Percentiles rank a stretch among this genome's conserved stretches.
Conservation (phyloP, 805 yeast species). For the Clavispora asparagi region DNA sequence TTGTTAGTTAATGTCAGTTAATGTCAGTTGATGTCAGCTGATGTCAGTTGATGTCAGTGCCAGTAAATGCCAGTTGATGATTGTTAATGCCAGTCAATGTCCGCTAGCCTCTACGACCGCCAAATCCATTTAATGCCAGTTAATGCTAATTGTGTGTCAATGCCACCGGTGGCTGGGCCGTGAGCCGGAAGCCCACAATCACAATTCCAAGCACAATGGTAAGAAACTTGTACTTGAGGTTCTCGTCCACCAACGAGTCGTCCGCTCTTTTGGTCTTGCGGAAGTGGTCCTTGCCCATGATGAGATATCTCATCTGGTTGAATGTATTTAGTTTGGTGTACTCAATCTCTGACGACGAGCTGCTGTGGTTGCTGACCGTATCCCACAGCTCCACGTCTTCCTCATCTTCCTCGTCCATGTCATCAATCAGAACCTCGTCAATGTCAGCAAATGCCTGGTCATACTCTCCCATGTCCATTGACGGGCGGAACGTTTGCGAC, state of each 20-base stretch:
- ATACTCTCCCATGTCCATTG: conserved; percentile 2
- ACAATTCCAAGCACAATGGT: conserved; percentile 39
- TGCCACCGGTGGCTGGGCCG: conserved; percentile 17
- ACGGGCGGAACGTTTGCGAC: conserved; percentile 27
- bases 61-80: too few relatives aligned
- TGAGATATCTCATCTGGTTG: conserved; percentile 30
- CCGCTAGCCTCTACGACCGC: too few relatives aligned
- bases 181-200: conserved; percentile 34
- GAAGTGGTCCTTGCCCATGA: conserved; percentile 24
- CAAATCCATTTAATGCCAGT: too few relatives aligned
- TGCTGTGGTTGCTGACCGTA: conserved; percentile 7
- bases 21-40: too few relatives aligned
- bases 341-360: conserved; percentile 12
- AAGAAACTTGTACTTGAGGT: conserved; percentile 37
- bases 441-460: conserved; percentile 10
- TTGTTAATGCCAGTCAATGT: too few relatives aligned
- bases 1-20: background rate
- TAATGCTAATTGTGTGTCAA: background rate
- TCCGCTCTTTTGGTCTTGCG: conserved; percentile 14
- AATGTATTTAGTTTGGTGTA: conserved; percentile 25
- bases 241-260: conserved; percentile 32
- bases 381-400: conserved; percentile 16
- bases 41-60: too few relatives aligned
- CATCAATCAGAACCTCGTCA: conserved; percentile 11
- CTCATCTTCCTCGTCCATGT: conserved; percentile 10